Evolutionary conservation across 2,329 filamentous ascomycete genomes (phyloP).

Genomic region (Fonsecaea erecta): DNA sequence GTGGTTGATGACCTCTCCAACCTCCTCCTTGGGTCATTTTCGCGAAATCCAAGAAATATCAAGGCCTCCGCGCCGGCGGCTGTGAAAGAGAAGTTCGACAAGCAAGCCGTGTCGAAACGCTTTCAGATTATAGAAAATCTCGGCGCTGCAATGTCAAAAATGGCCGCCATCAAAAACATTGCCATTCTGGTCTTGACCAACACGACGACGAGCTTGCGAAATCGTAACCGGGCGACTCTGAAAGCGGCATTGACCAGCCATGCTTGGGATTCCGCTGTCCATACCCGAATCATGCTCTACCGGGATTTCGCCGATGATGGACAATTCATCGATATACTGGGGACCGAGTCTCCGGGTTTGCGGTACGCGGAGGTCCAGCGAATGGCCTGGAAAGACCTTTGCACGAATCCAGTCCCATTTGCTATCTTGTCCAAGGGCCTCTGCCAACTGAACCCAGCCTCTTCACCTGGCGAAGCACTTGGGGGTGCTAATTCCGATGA

Average conservation of each 20-base stretch:
- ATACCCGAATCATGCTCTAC: conserved; percentile 76
- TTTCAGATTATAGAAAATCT: conserved; percentile 67
- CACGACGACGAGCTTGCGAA: conserved; percentile 77
- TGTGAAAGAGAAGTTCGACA: conserved; percentile 48
- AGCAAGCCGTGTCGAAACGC: conserved; percentile 53
- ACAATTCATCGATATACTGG: conserved; percentile 45
- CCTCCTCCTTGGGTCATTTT: conserved; percentile 76
- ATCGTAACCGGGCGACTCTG: conserved; percentile 68
- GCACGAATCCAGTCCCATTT: conserved; percentile 46
- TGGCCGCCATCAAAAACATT: conserved; percentile 73
- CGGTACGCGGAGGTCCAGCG: conserved; percentile 70
- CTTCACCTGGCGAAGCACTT: conserved; percentile 16
- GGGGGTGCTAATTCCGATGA: conserved; percentile 11
- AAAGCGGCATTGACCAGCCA: conserved; percentile 74
- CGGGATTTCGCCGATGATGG: conserved; percentile 68
- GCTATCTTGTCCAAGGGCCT: conserved; percentile 43
- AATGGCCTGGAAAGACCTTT: conserved; percentile 58
- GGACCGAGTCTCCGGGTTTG: conserved; percentile 46
- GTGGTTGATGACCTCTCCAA: conserved; percentile 79
- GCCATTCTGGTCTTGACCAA: conserved; percentile 79
- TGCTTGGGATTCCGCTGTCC: conserved; percentile 80
- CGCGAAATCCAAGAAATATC: conserved; percentile 55
- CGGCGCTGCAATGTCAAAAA: conserved; percentile 64
- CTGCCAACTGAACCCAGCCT: conserved; percentile 7
- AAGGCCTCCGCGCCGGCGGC: conserved; percentile 32